Percentiles rank a stretch among this genome's conserved stretches.
These are phyloP conservation scores for Paramecium caudatum DNA, from an alignment of 73 alveolate genomes.

Conservation along the genomic window DNA sequence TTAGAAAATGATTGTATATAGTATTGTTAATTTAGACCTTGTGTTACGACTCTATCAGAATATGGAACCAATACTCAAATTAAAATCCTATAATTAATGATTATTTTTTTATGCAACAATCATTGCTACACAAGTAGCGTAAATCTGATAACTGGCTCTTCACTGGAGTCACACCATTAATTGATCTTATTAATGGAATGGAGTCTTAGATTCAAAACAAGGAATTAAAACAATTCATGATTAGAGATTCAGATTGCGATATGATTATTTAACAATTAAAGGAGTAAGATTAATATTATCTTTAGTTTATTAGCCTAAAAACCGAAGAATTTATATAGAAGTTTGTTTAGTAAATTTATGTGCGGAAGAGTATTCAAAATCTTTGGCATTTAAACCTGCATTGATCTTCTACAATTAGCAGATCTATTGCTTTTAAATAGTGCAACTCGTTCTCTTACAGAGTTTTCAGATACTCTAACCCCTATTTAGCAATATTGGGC, in stretches of 20 bases:
- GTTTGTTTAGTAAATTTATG: background rate
- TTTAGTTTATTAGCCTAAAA: background rate
- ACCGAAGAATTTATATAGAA: background rate
- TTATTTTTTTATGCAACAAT: slow-evolving; percentile 4
- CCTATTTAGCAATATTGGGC: background rate
- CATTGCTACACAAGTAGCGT: background rate
- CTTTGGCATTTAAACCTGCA: background rate
- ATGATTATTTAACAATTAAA: background rate
- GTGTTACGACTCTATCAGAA: no score
- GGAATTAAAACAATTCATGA: background rate
- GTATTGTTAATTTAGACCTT: no score
- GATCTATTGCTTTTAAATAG: background rate
- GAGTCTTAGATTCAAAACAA: background rate
- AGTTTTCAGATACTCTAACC: background rate
- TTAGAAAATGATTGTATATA: no score
- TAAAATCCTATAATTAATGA: no score
- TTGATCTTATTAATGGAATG: background rate
- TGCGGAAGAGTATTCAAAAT: background rate
- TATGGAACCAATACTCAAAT: no score
- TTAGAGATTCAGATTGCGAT: slow-evolving; percentile 12
- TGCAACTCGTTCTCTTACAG: slow-evolving; percentile 1
- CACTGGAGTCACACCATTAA: background rate
- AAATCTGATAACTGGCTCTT: slow-evolving; percentile 45
- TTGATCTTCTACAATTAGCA: background rate
- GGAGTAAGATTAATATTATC: background rate